Evolutionary conservation across 345 rosid species (phyloP).

Genomic region (Lumnitzera racemosa): DNA sequence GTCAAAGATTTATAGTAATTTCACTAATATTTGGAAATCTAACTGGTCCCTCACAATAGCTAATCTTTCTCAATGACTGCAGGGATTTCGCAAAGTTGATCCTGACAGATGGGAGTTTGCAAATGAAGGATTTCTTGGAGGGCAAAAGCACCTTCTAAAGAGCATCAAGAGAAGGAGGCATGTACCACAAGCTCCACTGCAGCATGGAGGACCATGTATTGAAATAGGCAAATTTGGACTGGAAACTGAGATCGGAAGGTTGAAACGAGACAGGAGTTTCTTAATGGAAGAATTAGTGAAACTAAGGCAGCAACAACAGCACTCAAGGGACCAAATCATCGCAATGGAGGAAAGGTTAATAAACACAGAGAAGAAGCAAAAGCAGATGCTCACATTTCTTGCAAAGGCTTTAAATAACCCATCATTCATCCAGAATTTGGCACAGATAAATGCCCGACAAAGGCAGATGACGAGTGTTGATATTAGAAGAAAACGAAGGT

Average conservation of each 20-base stretch:
- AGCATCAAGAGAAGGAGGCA: constrained; percentile 67
- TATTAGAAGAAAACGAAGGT: constrained; percentile 51
- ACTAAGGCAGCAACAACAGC: constrained; percentile 67
- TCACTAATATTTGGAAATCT: no score
- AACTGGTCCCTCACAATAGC: no score
- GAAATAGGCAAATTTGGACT: constrained; percentile 74
- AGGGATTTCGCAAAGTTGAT: constrained; percentile 90
- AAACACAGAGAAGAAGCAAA: constrained; percentile 60
- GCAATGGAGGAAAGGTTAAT: constrained; percentile 48
- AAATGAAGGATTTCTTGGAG: constrained; percentile 80
- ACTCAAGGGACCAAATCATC: constrained; percentile 34
- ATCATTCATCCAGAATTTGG: constrained; percentile 43
- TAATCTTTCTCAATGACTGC: constrained; percentile 8
- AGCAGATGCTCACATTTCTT: constrained; percentile 66
- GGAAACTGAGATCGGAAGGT: constrained; percentile 53
- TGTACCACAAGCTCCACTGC: constrained; percentile 25
- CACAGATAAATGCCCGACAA: constrained; percentile 25
- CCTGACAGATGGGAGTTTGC: constrained; percentile 95
- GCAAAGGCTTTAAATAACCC: constrained; percentile 67
- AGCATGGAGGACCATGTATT: constrained; percentile 48
- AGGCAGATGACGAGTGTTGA: constrained; percentile 27
- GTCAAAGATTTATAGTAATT: no score
- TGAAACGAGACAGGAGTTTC: constrained; percentile 50
- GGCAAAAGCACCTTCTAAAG: constrained; percentile 68
- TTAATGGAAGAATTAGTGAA: constrained; percentile 49